phyloP scores from a whole-genome alignment of 176 grass and related monocot species.

The Juncus inflexus region DNA sequence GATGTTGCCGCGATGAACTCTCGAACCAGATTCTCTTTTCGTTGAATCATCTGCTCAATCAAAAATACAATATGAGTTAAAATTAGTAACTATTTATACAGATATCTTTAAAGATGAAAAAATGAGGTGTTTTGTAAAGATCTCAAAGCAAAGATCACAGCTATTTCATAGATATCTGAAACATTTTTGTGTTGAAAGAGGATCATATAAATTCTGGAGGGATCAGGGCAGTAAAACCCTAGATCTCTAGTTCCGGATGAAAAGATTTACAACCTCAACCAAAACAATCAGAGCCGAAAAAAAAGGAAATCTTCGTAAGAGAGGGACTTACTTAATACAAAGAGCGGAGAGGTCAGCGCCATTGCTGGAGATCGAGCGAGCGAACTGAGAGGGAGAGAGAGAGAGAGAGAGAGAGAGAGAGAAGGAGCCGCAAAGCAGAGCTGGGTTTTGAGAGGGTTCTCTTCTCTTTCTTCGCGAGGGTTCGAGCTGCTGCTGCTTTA shows the following conservation, averaged over 20 bases:
- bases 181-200: background rate
- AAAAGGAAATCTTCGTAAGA: background rate
- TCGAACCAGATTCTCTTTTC: constrained; percentile 81
- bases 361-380: constrained; percentile 8
- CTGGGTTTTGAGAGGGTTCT: constrained; percentile 5
- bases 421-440: constrained; percentile 30
- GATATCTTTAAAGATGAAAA: background rate
- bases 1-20: constrained; percentile 88
- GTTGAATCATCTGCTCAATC: constrained; percentile 72
- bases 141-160: constrained; percentile 8
- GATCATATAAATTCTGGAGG: background rate
- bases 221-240: background rate
- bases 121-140: background rate
- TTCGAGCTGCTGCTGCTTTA: background rate
- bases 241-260: background rate
- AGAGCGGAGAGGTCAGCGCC: constrained; percentile 73
- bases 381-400: background rate
- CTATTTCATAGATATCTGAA: background rate
- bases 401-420: background rate
- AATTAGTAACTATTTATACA: background rate
- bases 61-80: constrained; percentile 23
- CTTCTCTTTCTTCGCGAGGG: constrained; percentile 11
- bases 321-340: constrained; percentile 75
- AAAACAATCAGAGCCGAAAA: background rate
- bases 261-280: background rate